Conservation (phyloP, 306 rosid species). For the Ziziphus jujuba region DNA sequence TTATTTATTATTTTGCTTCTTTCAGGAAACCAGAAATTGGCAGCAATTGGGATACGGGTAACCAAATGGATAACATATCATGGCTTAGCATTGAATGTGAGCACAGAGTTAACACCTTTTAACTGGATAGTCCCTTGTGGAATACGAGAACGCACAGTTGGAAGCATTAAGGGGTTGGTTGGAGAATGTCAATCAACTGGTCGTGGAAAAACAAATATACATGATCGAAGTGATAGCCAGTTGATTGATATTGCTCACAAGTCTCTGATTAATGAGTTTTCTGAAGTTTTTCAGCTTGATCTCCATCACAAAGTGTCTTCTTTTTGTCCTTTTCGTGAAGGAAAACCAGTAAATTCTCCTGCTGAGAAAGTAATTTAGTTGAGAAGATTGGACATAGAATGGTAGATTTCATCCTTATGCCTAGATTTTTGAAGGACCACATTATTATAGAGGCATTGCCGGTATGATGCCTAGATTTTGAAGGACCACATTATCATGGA, state of each 20-base stretch:
- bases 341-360: too few species aligned
- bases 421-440: too few species aligned
- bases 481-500: too few species aligned
- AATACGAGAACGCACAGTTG: constrained; percentile 54
- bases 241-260: constrained; percentile 47
- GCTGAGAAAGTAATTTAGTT: too few species aligned
- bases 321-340: too few species aligned
- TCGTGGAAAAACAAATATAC: constrained; percentile 16
- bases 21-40: constrained; percentile 79
- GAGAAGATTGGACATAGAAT: too few species aligned
- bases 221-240: constrained; percentile 28
- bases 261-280: constrained; percentile 59
- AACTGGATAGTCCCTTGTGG: constrained; percentile 73
- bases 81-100: constrained; percentile 72
- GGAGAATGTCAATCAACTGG: constrained; percentile 24
- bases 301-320: constrained; percentile 32
- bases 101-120: constrained; percentile 61
- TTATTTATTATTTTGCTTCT: not conserved
- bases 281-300: constrained; percentile 54
- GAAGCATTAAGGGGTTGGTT: constrained; percentile 58
- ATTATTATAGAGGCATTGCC: too few species aligned
- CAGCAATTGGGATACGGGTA: constrained; percentile 69
- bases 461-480: too few species aligned
- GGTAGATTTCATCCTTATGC: too few species aligned
- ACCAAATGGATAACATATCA: constrained; percentile 67